Evolutionary conservation across 768 basidiomycete genomes (phyloP).

Genomic region (Asterophora parasitica): DNA sequence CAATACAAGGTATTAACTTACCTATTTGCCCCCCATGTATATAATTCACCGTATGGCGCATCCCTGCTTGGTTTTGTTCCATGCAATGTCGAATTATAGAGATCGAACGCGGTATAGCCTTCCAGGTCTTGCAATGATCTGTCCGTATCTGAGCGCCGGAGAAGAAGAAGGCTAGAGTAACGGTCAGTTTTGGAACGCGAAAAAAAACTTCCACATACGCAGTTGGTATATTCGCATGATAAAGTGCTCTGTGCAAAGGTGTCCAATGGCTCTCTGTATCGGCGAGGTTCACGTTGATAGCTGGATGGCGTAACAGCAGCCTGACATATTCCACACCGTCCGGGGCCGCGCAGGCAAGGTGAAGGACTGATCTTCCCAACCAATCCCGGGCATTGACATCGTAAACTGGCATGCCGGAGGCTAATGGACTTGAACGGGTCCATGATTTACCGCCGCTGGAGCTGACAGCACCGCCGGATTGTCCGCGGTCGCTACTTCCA

Average conservation of each 20-base stretch:
- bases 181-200: neutral
- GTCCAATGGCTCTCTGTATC: constrained; percentile 92
- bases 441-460: constrained; percentile 54
- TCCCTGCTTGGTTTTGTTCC: constrained; percentile 54
- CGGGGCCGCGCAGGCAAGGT: constrained; percentile 66
- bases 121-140: constrained; percentile 72
- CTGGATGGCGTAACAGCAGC: constrained; percentile 69
- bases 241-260: constrained; percentile 82
- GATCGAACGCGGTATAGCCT: constrained; percentile 87
- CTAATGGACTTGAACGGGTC: constrained; percentile 42
- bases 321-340: constrained; percentile 76
- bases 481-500: constrained; percentile 34
- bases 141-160: constrained; percentile 74
- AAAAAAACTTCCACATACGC: constrained; percentile 41
- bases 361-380: constrained; percentile 74
- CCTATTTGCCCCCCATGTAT: constrained; percentile 87
- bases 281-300: constrained; percentile 70
- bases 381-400: constrained; percentile 71
- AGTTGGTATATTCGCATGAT: constrained; percentile 68
- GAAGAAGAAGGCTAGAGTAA: constrained; percentile 55
- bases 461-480: constrained; percentile 30
- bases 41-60: constrained; percentile 52
- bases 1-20: constrained; percentile 22
- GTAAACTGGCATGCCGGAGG: constrained; percentile 25
- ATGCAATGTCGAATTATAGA: constrained; percentile 86